Evolutionary conservation across 1,139 yeast species (phyloP), one percentile per base, ranked within the genome.

Genomic region (Candida smagusa): DNA sequence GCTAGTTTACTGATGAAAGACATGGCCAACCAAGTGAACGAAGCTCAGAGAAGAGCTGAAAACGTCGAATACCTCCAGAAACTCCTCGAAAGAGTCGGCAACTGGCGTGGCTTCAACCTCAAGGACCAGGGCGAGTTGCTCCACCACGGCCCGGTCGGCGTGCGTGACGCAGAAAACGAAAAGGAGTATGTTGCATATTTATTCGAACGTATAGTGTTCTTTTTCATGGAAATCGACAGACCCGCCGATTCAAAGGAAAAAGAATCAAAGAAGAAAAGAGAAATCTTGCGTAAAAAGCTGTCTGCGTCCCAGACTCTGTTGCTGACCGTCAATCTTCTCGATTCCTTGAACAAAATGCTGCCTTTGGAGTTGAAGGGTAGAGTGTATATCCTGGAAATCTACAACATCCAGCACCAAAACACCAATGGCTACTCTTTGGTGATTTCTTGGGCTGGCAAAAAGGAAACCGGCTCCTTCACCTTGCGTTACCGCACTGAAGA

Each of bases 81-180:
- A 39, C 69, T 92, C 32, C 72, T 76, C 38, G 85, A 79, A 30
- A 74, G 92, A 42, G 94, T 90, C 9, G 70, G 75, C 30, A 95
- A 90, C 60, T 92, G 98, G 98, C 79, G 90, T 50, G 97, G 97
- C n/a, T 90, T 88, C 60, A 81, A 81, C 46, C 68, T 86, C 37
- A 74, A 73, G 43, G 86, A 82, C 49, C 88, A 89, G 61, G 98
- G 99, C 22, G 95, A 86, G 43, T 72, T 92, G 40, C 63, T 90
- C 36, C 80, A 81, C 54, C 87, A 82, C 53, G 95, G 92, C 37
- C 67, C 72, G 28, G 92, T 87, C 32, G 81, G 83, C 2, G 96
- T 92, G 9, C 74, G 72, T 44, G 88, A 84, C 56, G 77, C 77
- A 33, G 94, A 88, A 31, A 74, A 76, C 36, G 98, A 92, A 58